phyloP scores from a whole-genome alignment of 2,329 filamentous ascomycete genomes.

The Dothistroma pini region DNA sequence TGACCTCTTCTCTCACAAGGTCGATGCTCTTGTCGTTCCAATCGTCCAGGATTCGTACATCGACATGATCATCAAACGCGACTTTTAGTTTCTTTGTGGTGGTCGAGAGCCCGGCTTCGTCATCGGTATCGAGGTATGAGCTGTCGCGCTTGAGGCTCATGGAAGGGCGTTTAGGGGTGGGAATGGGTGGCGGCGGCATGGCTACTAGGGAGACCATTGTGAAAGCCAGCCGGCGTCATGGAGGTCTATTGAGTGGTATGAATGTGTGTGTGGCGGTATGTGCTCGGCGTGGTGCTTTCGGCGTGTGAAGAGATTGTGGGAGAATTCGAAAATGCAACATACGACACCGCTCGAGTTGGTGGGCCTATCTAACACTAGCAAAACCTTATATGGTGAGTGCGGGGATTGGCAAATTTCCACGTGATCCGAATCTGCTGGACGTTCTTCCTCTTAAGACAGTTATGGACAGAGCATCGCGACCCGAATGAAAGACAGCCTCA shows the following conservation, averaged over 20 bases:
- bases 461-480: no score
- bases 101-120: slow-evolving; percentile 33
- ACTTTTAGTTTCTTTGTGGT: slow-evolving; percentile 46
- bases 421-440: no score
- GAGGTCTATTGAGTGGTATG: neutral
- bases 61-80: slow-evolving; percentile 47
- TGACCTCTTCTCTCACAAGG: slow-evolving; percentile 59
- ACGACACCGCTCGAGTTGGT: neutral
- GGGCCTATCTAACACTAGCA: no score
- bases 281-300: neutral
- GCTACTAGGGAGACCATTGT: slow-evolving; percentile 35
- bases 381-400: no score
- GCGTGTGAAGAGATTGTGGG: neutral
- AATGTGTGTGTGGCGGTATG: neutral
- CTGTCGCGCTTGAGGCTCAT: slow-evolving; percentile 36
- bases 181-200: slow-evolving; percentile 35
- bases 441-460: no score
- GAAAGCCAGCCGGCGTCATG: slow-evolving; percentile 13
- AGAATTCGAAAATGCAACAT: neutral
- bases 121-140: slow-evolving; percentile 36
- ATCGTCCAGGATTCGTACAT: slow-evolving; percentile 45
- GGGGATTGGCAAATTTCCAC: no score
- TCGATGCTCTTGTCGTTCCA: slow-evolving; percentile 52
- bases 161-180: slow-evolving; percentile 31
- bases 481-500: no score